Base-by-base conservation (phyloP, 192 early-diverging fungal species). In the Haplosporangium gracile region DNA sequence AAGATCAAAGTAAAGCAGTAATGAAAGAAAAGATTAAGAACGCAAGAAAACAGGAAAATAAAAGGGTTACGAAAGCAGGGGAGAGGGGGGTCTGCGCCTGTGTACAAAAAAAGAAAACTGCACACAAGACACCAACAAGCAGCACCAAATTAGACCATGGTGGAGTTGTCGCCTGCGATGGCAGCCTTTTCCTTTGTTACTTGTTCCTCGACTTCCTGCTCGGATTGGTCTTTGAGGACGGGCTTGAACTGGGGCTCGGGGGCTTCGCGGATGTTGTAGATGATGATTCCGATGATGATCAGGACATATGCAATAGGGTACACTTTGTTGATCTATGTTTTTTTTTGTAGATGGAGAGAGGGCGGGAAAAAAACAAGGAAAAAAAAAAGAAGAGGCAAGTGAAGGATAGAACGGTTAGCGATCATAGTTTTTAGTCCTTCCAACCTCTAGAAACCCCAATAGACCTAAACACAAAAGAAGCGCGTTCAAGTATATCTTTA, bases 281-380 rank as follows among this genome's bases (percentile, higher is more conserved):
- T 88, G 20, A 92, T 70, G 74, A 95, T 92, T 43, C 95, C 95
- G 6, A 88, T 40, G 22, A 95, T 93, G 70, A 95, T 92, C 53
- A 94, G 74, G 20, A 89, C 88, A 78, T 94, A 96, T 22, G 95
- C 93, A 49, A 94, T 88, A 0, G 93, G 93, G 57, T 96, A 95
- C 22, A 96, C 80, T 39, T 69, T 73, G 70, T 90, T 88, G 72
- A 90, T 80, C 89, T 83, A 34, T 57, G 6, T 22, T 24, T 20
- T 57, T 20, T 45, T 45, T 45, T 45, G 43, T n/a, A 36, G 26
- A 32, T 45, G 43, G 18, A 26, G 9, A 24, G n/a, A 57, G 55
- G n/a, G 55, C 2, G n/a, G n/a, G 55, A 26, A 57, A 57, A 57
- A 10, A 5, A 16, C 4, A 51, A 0, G 10, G 51, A 38, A 32